phyloP scores from a whole-genome alignment of 345 rosid genomes.

The Aquilaria sinensis region DNA sequence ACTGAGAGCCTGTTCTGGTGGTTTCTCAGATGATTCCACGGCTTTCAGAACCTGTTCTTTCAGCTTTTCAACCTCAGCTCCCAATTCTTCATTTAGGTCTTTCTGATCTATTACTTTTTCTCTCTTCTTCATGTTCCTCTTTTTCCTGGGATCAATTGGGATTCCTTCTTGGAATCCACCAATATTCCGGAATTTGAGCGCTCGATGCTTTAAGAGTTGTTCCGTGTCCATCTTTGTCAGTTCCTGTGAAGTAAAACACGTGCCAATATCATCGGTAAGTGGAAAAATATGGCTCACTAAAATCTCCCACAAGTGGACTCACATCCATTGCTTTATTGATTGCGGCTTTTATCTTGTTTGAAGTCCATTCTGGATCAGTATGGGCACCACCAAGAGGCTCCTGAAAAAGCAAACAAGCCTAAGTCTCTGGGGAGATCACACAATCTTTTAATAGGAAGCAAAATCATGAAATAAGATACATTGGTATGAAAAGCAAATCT shows the following conservation, averaged over 20 bases:
- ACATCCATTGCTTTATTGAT: slow-evolving; percentile 77
- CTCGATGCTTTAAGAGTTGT: slow-evolving; percentile 62
- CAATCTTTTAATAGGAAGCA: slow-evolving; percentile 6
- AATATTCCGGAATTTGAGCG: slow-evolving; percentile 74
- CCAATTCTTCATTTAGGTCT: slow-evolving; percentile 44
- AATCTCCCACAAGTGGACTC: slow-evolving; percentile 24
- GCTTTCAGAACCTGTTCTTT: slow-evolving; percentile 60
- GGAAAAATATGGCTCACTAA: slow-evolving; percentile 8
- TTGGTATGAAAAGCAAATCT: no score
- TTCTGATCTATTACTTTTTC: slow-evolving; percentile 30
- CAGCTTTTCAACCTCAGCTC: slow-evolving; percentile 61
- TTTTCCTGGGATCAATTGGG: slow-evolving; percentile 55
- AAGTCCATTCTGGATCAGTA: slow-evolving; percentile 86
- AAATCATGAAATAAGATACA: slow-evolving; percentile 9
- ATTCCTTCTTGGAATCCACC: slow-evolving; percentile 69
- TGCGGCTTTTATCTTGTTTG: slow-evolving; percentile 77
- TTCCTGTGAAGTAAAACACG: slow-evolving; percentile 40
- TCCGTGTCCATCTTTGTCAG: slow-evolving; percentile 61
- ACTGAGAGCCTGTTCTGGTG: slow-evolving; percentile 41
- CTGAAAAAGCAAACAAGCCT: slow-evolving; percentile 27
- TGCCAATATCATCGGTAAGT: neutral
- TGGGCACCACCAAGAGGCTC: slow-evolving; percentile 98
- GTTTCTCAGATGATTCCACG: slow-evolving; percentile 51
- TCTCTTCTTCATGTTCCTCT: slow-evolving; percentile 69
- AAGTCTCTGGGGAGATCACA: slow-evolving; percentile 14